A percentile compares a stretch with the other conserved stretches of the same genome.
These are phyloP conservation scores for Aspergillus nidulans DNA, from an alignment of 495 filamentous ascomycete species.

Conservation along the genomic window DNA sequence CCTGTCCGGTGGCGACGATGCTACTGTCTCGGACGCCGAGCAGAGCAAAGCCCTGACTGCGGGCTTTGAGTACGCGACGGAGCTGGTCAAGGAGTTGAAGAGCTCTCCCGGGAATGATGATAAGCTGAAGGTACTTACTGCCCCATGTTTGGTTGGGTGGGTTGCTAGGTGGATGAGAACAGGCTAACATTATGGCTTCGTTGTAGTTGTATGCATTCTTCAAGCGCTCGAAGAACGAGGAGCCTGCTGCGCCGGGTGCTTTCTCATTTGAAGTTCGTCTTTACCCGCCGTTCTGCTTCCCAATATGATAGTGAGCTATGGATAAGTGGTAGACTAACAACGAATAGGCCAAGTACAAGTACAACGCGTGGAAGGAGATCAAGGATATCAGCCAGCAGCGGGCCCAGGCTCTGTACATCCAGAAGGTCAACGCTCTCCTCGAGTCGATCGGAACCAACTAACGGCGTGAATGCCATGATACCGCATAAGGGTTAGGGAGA, in stretches of 20 bases:
- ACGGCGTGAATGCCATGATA: conserved; percentile 10
- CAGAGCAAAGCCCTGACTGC: conserved; percentile 27
- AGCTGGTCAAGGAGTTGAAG: conserved; percentile 57
- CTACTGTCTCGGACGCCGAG: conserved; percentile 15
- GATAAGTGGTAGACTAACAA: neutral
- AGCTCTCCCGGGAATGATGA: conserved; percentile 50
- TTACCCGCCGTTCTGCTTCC: neutral
- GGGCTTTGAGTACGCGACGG: conserved; percentile 38
- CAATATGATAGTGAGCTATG: neutral
- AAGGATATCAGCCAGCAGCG: conserved; percentile 53
- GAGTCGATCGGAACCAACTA: conserved; percentile 49
- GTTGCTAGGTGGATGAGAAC: neutral
- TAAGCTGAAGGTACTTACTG: conserved; percentile 50
- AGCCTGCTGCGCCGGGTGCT: conserved; percentile 39
- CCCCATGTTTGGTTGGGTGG: neutral
- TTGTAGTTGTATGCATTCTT: conserved; percentile 54
- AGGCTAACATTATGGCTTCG: conserved; percentile 3
- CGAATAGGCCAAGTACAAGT: conserved; percentile 70
- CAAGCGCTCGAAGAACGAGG: conserved; percentile 52
- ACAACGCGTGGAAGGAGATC: conserved; percentile 65
- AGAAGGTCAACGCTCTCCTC: conserved; percentile 65
- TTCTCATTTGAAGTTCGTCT: conserved; percentile 51
- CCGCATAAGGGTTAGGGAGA: conserved; percentile 2
- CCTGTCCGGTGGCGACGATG: conserved; percentile 16
- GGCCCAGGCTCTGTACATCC: conserved; percentile 73